Conservation (phyloP, 73 alveolate genomes). For the Uronychia binucleata region DNA sequence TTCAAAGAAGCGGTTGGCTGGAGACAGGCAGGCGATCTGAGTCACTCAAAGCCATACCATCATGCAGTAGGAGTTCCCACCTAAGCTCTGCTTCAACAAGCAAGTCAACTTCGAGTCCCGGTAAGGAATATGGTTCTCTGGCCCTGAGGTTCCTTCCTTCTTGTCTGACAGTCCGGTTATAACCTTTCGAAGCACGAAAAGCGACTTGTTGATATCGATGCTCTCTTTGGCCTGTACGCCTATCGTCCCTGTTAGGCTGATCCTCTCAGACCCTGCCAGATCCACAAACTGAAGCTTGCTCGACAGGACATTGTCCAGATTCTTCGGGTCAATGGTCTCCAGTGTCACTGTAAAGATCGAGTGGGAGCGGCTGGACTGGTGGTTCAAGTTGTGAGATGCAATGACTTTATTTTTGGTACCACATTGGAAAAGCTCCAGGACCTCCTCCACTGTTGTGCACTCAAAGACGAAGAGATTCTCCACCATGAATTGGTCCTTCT, state of each 20-base stretch:
- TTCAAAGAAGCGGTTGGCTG: conserved; percentile 80
- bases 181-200: conserved; percentile 90
- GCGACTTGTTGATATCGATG: conserved; percentile 91
- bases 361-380: conserved; percentile 92
- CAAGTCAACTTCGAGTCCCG: conserved; percentile 94
- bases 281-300: conserved; percentile 73
- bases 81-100: conserved; percentile 87
- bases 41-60: conserved; percentile 59
- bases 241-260: conserved; percentile 87
- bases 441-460: conserved; percentile 73
- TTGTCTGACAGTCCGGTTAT: conserved; percentile 84
- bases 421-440: conserved; percentile 58
- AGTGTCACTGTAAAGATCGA: conserved; percentile 89
- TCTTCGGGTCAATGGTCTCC: conserved; percentile 71
- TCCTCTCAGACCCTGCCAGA: conserved; percentile 79
- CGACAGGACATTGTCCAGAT: conserved; percentile 75
- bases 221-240: conserved; percentile 88
- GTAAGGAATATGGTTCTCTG: conserved; percentile 84
- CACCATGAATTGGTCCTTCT: conserved; percentile 73
- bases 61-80: conserved; percentile 92
- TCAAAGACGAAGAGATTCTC: conserved; percentile 78
- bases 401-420: conserved; percentile 90
- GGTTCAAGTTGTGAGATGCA: conserved; percentile 90
- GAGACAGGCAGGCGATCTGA: conserved; percentile 91
- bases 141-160: conserved; percentile 38